phyloP scores from a whole-genome alignment of 768 basidiomycete genomes.

The Roridomyces roridus region DNA sequence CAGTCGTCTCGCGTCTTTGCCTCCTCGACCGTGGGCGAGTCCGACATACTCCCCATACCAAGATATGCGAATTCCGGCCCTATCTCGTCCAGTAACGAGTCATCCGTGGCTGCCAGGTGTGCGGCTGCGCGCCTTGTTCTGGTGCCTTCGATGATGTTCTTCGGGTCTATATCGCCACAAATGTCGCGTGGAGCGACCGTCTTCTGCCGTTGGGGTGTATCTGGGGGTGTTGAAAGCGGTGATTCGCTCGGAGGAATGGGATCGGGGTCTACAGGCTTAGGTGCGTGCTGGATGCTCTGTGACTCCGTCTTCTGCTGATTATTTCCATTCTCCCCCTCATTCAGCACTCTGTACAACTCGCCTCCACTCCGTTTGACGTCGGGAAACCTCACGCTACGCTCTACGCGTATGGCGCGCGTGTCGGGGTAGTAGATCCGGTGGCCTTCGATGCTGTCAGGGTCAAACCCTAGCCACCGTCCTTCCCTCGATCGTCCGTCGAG shows the following conservation, averaged over 20 bases:
- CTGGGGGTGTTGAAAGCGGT: conserved; percentile 13
- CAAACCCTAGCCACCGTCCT: conserved; percentile 41
- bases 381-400: conserved; percentile 34
- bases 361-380: not conserved
- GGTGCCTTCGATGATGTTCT: conserved; percentile 13
- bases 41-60: not conserved
- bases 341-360: conserved; percentile 17
- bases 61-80: conserved; percentile 5
- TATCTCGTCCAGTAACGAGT: not conserved
- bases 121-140: conserved; percentile 5
- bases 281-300: conserved; percentile 22
- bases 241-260: not conserved
- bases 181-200: conserved; percentile 10
- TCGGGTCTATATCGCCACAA: conserved; percentile 5
- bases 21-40: conserved; percentile 11
- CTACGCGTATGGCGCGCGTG: conserved; percentile 27
- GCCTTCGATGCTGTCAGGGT: conserved; percentile 33
- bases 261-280: not conserved
- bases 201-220: not conserved
- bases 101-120: not conserved
- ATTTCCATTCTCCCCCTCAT: conserved; percentile 23
- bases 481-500: conserved; percentile 30
- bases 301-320: not conserved
- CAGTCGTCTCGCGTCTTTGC: conserved; percentile 2
- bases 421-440: conserved; percentile 38